Base-by-base conservation (phyloP, 441 rosid genomes). In the Gossypium davidsonii region DNA sequence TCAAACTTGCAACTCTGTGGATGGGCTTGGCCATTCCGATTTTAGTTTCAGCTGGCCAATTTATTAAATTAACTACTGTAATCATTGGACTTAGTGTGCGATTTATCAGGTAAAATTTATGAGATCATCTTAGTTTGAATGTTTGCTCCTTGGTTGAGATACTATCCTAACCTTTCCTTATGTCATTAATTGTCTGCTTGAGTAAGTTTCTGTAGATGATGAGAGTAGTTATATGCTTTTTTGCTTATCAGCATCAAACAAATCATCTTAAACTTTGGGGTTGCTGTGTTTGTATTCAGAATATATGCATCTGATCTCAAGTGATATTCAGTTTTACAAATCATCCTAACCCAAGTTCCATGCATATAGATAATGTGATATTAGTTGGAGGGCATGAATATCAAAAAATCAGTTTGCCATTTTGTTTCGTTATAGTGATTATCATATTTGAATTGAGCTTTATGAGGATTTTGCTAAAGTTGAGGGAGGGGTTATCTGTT, bases 1-100 rank as follows among this genome's bases (percentile, higher is more conserved):
- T 95, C 73, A 95, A 93, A 85, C 93, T 90, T 77, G 97, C 92
- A 60, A 95, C 99, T 23, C 86, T 95, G 51, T 72, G 88, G 55
- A 74, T 89, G 51, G 93, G 96, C 71, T 71, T 95, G 87, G 85
- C 85, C 59, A 75, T 85, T 48, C 99, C 99, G 63, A 39, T 93
- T 79, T 46, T 91, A 81, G 78, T 89, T 75, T 86, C 98, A 75
- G 80, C 94, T 44, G 99, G 98, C 62, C 71, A 53, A 63, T 82
- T 93, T 39, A 87, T 95, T 80, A 88, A 82, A 51, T 82, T 95
- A 62, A 69, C 84, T 37, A 82, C 80, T 46, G 77, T 85, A 65
- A 28, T 90, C 63, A 68, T 91, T 20, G 95, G 94, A 67, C 89
- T 88, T 79, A 62, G 79, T 42, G 88, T 95, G 78, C 89, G 98